phyloP scores from a whole-genome alignment of 148 eudicot genomes.

The Cornus florida region DNA sequence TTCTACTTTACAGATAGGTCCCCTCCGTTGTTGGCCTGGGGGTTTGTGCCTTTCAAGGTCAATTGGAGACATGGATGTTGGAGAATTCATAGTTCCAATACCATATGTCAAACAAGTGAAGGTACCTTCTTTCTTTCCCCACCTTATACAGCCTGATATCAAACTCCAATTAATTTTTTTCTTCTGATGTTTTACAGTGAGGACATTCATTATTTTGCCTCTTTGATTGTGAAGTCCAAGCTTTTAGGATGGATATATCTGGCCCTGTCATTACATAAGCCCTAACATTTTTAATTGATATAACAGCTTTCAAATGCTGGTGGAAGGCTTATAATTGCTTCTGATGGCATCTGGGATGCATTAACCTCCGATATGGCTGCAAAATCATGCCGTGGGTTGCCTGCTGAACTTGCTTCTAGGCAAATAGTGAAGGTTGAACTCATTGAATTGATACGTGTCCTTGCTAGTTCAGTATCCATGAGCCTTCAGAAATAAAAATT shows the following conservation, averaged over 20 bases:
- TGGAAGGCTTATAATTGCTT: slow-evolving; percentile 88
- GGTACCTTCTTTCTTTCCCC: slow-evolving; percentile 29
- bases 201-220: too few species aligned
- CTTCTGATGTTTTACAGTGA: too few species aligned
- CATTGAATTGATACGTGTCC: neutral
- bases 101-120: slow-evolving; percentile 93
- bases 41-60: slow-evolving; percentile 96
- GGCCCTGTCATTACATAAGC: neutral
- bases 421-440: slow-evolving; percentile 71
- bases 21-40: slow-evolving; percentile 95
- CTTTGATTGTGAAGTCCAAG: neutral
- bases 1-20: slow-evolving; percentile 59
- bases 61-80: slow-evolving; percentile 88
- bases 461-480: neutral
- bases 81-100: slow-evolving; percentile 83
- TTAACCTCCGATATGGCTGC: slow-evolving; percentile 77
- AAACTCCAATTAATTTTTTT: too few species aligned
- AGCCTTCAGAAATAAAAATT: neutral
- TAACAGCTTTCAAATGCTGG: slow-evolving; percentile 67
- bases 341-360: slow-evolving; percentile 97
- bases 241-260: neutral
- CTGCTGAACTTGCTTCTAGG: slow-evolving; percentile 88
- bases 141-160: too few species aligned
- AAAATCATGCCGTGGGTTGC: slow-evolving; percentile 81
- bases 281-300: neutral